Percentiles rank a stretch among this genome's conserved stretches.
Conservation (phyloP, 208 protist genomes). For the Wallacemonas collosoma region DNA sequence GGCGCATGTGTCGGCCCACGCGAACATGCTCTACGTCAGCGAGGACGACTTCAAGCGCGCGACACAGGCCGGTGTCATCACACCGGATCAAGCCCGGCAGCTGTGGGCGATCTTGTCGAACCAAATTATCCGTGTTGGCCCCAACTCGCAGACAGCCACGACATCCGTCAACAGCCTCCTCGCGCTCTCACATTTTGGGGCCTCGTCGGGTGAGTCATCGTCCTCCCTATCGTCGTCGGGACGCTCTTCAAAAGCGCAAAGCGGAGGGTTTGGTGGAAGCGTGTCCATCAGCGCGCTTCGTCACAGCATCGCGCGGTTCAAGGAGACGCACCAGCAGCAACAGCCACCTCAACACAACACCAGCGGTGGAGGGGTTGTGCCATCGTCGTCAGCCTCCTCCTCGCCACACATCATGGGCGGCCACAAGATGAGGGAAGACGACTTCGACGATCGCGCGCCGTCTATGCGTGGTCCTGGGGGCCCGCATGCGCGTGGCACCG, state of each 20-base stretch:
- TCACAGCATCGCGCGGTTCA: constrained; percentile 78
- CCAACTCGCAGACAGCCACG: constrained; percentile 21
- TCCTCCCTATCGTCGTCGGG: not conserved
- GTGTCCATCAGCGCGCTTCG: constrained; percentile 73
- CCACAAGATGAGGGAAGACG: constrained; percentile 1
- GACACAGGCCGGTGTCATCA: constrained; percentile 77
- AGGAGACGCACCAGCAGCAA: constrained; percentile 54
- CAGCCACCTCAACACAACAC: no score
- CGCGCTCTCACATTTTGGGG: constrained; percentile 35
- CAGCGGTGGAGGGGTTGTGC: no score
- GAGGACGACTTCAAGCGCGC: constrained; percentile 80
- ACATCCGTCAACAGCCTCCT: constrained; percentile 40
- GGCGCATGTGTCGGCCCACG: not conserved
- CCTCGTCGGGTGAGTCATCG: not conserved
- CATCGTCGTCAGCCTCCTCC: no score
- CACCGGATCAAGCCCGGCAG: constrained; percentile 78
- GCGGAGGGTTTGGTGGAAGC: constrained; percentile 43
- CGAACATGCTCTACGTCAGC: constrained; percentile 54
- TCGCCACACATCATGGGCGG: no score
- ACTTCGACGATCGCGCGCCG: not conserved
- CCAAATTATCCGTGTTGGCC: constrained; percentile 67
- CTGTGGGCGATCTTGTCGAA: constrained; percentile 88
- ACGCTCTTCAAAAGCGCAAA: constrained; percentile 3
- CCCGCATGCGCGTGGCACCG: not conserved
- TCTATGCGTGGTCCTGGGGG: constrained; percentile 7